Conservation (phyloP, 164 flowering plant genomes). For the Taxillus chinensis region DNA sequence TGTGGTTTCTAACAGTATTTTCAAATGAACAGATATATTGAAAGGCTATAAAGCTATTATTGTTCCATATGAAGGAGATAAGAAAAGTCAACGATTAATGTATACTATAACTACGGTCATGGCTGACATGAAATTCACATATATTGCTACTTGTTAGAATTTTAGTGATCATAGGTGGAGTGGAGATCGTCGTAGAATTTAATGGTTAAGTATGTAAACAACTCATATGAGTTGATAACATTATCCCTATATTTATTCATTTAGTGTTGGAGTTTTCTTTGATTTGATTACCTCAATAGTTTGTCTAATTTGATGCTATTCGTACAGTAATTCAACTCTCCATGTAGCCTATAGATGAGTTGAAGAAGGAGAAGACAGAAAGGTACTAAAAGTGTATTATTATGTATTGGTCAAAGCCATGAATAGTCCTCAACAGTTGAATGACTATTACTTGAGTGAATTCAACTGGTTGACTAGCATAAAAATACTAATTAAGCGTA, state of each 20-base stretch:
- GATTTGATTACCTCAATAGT: not conserved
- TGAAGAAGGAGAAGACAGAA: slow-evolving; percentile 77
- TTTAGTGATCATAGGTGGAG: slow-evolving; percentile 88
- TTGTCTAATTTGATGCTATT: slow-evolving; percentile 4
- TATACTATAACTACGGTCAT: slow-evolving; percentile 78
- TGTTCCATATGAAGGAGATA: slow-evolving; percentile 66
- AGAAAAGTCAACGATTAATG: slow-evolving; percentile 72
- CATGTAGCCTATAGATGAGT: slow-evolving; percentile 99
- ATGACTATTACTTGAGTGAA: slow-evolving; percentile 2
- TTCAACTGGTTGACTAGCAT: no score
- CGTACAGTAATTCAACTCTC: slow-evolving; percentile 71
- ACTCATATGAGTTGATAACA: not conserved
- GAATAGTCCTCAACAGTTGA: slow-evolving; percentile 89
- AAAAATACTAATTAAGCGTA: no score
- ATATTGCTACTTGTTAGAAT: slow-evolving; percentile 90
- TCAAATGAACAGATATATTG: slow-evolving; percentile 50
- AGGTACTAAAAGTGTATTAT: slow-evolving; percentile 73
- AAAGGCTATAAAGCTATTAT: slow-evolving; percentile 83
- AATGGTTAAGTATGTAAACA: slow-evolving; percentile 37
- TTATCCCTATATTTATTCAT: not conserved
- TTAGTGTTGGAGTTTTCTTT: no score
- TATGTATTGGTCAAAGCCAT: slow-evolving; percentile 90
- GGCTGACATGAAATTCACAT: slow-evolving; percentile 96
- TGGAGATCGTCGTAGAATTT: slow-evolving; percentile 93
- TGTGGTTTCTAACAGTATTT: slow-evolving; percentile 12